Evolutionary conservation across 495 filamentous ascomycete species (phyloP).

Genomic region (Penicillium alfredii): DNA sequence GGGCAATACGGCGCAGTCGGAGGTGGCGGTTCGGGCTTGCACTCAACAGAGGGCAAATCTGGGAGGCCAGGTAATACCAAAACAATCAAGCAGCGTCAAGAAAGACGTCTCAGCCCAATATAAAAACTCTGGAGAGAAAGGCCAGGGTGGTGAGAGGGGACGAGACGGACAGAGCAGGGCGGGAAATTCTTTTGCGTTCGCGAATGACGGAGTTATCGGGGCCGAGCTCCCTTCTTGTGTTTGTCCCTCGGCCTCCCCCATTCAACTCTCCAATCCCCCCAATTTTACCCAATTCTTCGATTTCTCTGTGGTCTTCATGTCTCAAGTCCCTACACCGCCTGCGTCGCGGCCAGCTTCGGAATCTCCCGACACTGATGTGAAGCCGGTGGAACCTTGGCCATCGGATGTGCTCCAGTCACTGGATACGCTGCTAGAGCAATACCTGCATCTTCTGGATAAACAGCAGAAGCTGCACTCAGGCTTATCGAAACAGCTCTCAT

Average conservation of each 20-base stretch:
- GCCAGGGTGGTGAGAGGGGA: slow-evolving; percentile 1
- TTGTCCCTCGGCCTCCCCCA: background rate
- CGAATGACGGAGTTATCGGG: slow-evolving; percentile 44
- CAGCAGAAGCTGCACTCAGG: slow-evolving; percentile 57
- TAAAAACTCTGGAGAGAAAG: background rate
- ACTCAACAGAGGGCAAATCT: background rate
- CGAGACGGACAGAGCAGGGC: slow-evolving; percentile 18
- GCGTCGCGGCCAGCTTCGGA: slow-evolving; percentile 31
- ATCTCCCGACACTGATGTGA: slow-evolving; percentile 18
- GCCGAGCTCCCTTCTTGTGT: slow-evolving; percentile 23
- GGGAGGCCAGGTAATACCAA: background rate
- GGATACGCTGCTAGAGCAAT: slow-evolving; percentile 61
- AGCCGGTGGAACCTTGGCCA: slow-evolving; percentile 17
- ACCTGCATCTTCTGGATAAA: slow-evolving; percentile 62
- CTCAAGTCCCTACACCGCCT: slow-evolving; percentile 35
- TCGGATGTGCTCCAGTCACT: slow-evolving; percentile 37
- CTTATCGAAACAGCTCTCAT: slow-evolving; percentile 50
- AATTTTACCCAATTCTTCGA: background rate
- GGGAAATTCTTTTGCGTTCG: slow-evolving; percentile 40
- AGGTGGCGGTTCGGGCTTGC: slow-evolving; percentile 3
- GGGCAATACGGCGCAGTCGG: slow-evolving; percentile 3
- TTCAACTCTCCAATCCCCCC: background rate
- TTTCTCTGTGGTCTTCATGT: slow-evolving; percentile 18
- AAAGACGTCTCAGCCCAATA: background rate
- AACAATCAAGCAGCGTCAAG: background rate